Conservation (phyloP, 441 rosid genomes). For the Isatis lusitanica region DNA sequence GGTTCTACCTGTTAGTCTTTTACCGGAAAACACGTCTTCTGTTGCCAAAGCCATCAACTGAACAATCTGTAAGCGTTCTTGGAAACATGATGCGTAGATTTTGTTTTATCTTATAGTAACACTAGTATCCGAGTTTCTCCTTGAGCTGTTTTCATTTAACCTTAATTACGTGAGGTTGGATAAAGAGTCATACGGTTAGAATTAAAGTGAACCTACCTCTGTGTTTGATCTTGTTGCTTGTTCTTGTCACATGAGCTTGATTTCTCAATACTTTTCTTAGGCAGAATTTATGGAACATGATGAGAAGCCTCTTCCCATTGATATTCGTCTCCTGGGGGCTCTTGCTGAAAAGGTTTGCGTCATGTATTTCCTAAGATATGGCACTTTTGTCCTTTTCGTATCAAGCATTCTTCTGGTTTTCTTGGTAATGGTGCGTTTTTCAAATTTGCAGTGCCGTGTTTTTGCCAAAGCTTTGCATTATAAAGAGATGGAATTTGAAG, state of each 20-base stretch:
- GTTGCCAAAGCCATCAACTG: slow-evolving; percentile 15
- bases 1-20: slow-evolving; percentile 10
- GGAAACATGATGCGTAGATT: slow-evolving; percentile 9
- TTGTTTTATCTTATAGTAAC: slow-evolving; percentile 1
- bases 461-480: slow-evolving; percentile 99
- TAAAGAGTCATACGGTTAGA: slow-evolving; percentile 3
- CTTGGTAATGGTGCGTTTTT: slow-evolving; percentile 14
- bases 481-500: slow-evolving; percentile 99
- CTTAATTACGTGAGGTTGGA: background rate
- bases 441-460: slow-evolving; percentile 81
- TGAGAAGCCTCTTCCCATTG: slow-evolving; percentile 99
- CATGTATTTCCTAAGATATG: slow-evolving; percentile 6
- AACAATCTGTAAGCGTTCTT: slow-evolving; percentile 4
- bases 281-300: slow-evolving; percentile 99
- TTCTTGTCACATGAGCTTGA: slow-evolving; percentile 23
- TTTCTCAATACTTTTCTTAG: slow-evolving; percentile 43
- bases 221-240: slow-evolving; percentile 21
- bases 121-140: slow-evolving; percentile 1
- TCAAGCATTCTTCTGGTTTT: slow-evolving; percentile 14
- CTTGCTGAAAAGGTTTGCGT: slow-evolving; percentile 94
- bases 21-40: slow-evolving; percentile 8
- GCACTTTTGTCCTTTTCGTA: slow-evolving; percentile 10
- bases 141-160: background rate
- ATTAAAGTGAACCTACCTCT: slow-evolving; percentile 2
- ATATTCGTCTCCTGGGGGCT: slow-evolving; percentile 99